Evolutionary conservation across 2,329 filamentous ascomycete species (phyloP).

Genomic region (Fusarium redolens): DNA sequence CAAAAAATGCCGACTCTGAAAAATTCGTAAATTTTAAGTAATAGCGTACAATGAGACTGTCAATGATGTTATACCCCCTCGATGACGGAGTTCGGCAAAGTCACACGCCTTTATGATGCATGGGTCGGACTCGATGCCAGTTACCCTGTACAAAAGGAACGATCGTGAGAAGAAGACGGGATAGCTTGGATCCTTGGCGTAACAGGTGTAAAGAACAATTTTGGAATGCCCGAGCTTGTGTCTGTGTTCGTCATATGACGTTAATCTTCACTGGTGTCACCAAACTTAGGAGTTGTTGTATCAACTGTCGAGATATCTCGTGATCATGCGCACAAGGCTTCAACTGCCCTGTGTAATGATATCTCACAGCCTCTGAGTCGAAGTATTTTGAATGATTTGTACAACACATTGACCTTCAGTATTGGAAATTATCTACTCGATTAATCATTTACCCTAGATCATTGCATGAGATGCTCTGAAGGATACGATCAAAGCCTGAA

Average conservation of each 20-base stretch:
- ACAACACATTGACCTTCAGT: neutral
- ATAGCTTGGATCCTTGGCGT: neutral
- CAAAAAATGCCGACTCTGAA: neutral
- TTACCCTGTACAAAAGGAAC: neutral
- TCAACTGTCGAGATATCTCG: neutral
- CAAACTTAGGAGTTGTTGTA: neutral
- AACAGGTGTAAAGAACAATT: neutral
- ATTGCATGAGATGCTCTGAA: neutral
- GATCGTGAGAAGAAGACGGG: neutral
- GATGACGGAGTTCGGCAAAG: neutral
- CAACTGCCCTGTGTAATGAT: neutral
- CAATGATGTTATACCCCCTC: neutral
- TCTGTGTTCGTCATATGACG: neutral
- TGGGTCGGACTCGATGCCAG: neutral
- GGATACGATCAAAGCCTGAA: neutral
- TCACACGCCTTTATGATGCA: neutral
- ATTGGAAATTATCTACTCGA: neutral
- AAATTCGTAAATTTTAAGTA: neutral
- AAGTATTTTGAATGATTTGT: neutral
- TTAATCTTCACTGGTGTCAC: neutral
- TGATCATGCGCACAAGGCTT: neutral
- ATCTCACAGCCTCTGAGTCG: neutral
- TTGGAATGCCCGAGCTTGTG: neutral
- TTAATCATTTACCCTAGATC: constrained; percentile 1
- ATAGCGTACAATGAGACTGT: neutral